Base-by-base conservation (phyloP, 768 basidiomycete genomes). In the Boletus coccyginus region DNA sequence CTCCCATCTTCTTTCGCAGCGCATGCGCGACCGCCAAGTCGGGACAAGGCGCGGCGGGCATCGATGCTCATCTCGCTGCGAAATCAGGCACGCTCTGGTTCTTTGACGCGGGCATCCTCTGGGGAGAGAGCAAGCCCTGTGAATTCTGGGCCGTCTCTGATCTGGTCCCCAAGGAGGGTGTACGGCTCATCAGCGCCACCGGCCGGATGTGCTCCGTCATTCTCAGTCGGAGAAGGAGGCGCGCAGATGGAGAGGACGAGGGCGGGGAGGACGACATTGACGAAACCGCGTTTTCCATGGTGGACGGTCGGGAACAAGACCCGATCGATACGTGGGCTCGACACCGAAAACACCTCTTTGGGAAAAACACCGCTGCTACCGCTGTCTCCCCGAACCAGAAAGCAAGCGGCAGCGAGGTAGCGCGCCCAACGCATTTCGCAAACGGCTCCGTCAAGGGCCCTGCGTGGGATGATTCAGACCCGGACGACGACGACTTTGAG, bases 81-180 rank as follows among this genome's bases (percentile, higher is more conserved):
- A 90, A 89, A 66, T 68, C 77, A 2, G 88, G 88, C 1, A 85
- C 78, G 45, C 72, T 92, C 40, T 88, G 88, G 85, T 92, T 91
- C 75, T 75, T 86, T 45, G 71, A 77, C 40, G 74, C 75, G 24
- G 90, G 88, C 7, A 77, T 92, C 16, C 77, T 92, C 9, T 87
- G 86, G 81, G 88, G 86, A 24, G 85, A 90, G 66, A 82, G 80
- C 64, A 87, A 87, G 59, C 88, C 88, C 3, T 89, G 86, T 64
- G 86, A 89, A 61, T 91, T 88, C 63, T 91, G 89, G 84, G 72
- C 84, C 4, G 70, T 87, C 24, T 74, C 77, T 44, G 81, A 86
- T 59, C 69, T 92, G n/a, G 66, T 80, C 17, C 70, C 75, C 50
- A 78, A 75, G 55, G 81, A 82, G 19, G 84, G 77, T 16, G 72